Base-by-base conservation (phyloP, 2,329 filamentous ascomycete genomes). In the Rhynchosporium graminicola region DNA sequence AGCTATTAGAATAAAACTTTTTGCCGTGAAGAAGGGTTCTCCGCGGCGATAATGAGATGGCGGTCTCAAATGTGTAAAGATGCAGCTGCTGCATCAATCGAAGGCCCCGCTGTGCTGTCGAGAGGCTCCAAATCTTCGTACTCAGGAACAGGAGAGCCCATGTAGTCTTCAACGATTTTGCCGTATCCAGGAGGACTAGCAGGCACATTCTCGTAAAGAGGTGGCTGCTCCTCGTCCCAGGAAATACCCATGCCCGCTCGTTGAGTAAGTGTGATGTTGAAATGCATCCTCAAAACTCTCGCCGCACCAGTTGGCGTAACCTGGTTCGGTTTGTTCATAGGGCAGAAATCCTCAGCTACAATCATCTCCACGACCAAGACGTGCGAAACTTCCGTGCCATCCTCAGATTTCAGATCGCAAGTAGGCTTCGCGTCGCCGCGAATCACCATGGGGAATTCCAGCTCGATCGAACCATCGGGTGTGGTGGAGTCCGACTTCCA, bases 151-250 rank as follows among this genome's bases (percentile, higher is more conserved):
- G 69, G 63, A 3, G 64, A 59, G 8, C 69, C 70, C 1, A 67
- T 62, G 57, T 71, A 71, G 1, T 66, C 33, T 12, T 69, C 67
- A 3, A 62, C 26, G 12, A 48, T 38, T 8, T 66, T 61, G 13
- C 61, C 62, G 76, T 93, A 93, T 5, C 80, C 82, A 0, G 94
- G 94, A 55, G 94, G 94, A 71, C 89, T 92, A 2, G 87, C 88
- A 0, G 94, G 93, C 47, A 98, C 92, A 73, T 98, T 92, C 76
- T 95, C 89, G 77, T 99, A 99, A 69, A 96, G 85, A 0, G 94
- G 94, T 12, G 94, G 94, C 72, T 91, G 87, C 79, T 99, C 94
- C 77, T 97, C 94, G 70, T 98, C 94, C 94, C 95, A 99, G 69
- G 90, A 91, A 71, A 99, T 93, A 57, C 94, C 93, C 74, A 97